These are phyloP conservation scores for Ceriops zippeliana DNA, from an alignment of 345 rosid genomes.

Conservation along the genomic window DNA sequence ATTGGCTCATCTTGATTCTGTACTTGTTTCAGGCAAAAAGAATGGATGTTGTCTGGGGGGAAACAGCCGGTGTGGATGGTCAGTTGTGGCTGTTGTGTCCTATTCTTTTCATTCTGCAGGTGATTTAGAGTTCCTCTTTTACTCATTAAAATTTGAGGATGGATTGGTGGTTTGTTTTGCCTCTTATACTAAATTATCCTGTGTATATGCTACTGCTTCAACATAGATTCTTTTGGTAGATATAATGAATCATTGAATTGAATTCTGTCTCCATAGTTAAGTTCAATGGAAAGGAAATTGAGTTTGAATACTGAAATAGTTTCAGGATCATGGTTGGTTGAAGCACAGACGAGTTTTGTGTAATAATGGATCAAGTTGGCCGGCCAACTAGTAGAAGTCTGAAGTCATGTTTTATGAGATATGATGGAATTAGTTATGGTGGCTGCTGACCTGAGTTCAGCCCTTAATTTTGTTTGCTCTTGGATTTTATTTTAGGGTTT, in stretches of 20 bases:
- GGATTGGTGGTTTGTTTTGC: not conserved
- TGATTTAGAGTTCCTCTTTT: constrained; percentile 20
- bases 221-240: too few relatives aligned
- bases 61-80: constrained; percentile 96
- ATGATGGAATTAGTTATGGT: not conserved
- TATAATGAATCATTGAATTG: not conserved
- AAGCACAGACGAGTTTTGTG: not conserved
- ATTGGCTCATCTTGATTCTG: not conserved
- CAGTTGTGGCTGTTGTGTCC: constrained; percentile 95
- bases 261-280: not conserved
- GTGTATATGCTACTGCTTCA: too few relatives aligned
- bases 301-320: not conserved
- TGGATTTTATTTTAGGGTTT: constrained; percentile 55
- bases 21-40: constrained; percentile 72
- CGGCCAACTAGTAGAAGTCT: too few relatives aligned
- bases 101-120: constrained; percentile 90
- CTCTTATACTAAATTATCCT: not conserved
- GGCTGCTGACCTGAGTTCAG: not conserved
- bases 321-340: not conserved
- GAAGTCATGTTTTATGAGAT: not conserved
- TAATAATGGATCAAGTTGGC: too few relatives aligned
- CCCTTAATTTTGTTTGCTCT: constrained; percentile 6
- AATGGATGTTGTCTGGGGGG: constrained; percentile 99
- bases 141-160: not conserved
- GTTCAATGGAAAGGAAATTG: not conserved